These are phyloP conservation scores for Pisolithus thermaeus DNA, from an alignment of 1,284 basidiomycete species.

Conservation along the genomic window DNA sequence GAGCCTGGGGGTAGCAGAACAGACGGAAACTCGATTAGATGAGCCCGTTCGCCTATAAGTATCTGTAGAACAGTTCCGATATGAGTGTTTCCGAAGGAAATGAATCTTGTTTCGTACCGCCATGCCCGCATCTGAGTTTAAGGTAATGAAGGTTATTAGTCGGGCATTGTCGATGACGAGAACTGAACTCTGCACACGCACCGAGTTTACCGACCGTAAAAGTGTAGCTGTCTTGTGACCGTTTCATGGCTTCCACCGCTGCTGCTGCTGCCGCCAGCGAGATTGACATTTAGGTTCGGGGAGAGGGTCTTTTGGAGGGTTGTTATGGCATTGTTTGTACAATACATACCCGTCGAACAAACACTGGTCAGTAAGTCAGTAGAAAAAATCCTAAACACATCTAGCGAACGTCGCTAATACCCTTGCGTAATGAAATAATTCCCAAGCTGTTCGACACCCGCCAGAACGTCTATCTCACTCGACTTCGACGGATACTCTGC, in stretches of 20 bases:
- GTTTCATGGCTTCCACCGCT: slow-evolving; percentile 19
- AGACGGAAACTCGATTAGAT: slow-evolving; percentile 94
- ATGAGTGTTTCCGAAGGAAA: slow-evolving; percentile 3
- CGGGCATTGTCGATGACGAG: not conserved
- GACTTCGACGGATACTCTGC: slow-evolving; percentile 76
- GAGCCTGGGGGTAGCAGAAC: slow-evolving; percentile 86
- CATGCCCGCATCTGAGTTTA: slow-evolving; percentile 67
- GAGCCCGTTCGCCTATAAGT: slow-evolving; percentile 84
- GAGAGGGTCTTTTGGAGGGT: not conserved
- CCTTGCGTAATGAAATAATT: slow-evolving; percentile 66
- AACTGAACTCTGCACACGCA: slow-evolving; percentile 23
- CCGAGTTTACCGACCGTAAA: slow-evolving; percentile 73
- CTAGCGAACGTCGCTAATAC: slow-evolving; percentile 5
- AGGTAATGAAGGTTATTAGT: not conserved
- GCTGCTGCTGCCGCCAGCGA: not conserved
- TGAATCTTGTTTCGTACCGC: slow-evolving; percentile 40
- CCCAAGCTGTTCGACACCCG: slow-evolving; percentile 70
- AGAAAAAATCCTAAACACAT: not conserved
- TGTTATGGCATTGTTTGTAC: slow-evolving; percentile 1
- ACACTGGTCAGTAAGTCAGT: too few species aligned
- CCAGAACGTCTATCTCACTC: slow-evolving; percentile 53
- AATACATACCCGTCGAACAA: not conserved
- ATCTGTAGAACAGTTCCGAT: slow-evolving; percentile 47
- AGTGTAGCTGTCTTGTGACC: slow-evolving; percentile 49
- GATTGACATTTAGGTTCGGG: too few species aligned